Evolutionary conservation across 2,329 filamentous ascomycete genomes (phyloP).

Genomic region (Curvularia sp.): DNA sequence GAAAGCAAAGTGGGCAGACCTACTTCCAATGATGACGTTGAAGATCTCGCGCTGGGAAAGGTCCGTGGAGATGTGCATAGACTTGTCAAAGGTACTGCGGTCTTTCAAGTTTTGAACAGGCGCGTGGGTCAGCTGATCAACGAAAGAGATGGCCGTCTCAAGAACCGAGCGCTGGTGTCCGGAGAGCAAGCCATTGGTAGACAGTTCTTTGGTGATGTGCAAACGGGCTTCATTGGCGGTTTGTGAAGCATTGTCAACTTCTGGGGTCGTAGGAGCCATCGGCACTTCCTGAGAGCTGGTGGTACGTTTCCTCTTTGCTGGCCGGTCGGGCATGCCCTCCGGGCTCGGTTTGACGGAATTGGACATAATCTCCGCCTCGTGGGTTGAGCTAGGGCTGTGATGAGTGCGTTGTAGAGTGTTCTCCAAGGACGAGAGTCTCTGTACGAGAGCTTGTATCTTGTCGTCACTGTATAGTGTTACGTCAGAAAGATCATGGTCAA

Average conservation of each 20-base stretch:
- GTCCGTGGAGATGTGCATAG: conserved; percentile 34
- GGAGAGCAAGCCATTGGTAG: conserved; percentile 34
- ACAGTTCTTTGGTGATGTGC: conserved; percentile 41
- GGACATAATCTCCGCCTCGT: conserved; percentile 7
- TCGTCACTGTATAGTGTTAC: conserved; percentile 31
- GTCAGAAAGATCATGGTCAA: background rate
- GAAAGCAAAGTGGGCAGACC: conserved; percentile 1
- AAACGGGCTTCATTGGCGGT: conserved; percentile 34
- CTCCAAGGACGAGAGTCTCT: conserved; percentile 38
- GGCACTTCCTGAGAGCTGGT: conserved; percentile 21
- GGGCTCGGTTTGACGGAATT: conserved; percentile 5
- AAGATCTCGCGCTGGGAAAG: conserved; percentile 37
- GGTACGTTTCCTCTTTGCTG: conserved; percentile 31
- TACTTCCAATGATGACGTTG: conserved; percentile 37
- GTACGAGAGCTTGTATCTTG: conserved; percentile 40
- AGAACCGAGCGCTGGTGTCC: conserved; percentile 39
- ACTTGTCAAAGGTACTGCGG: conserved; percentile 34
- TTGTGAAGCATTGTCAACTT: conserved; percentile 29
- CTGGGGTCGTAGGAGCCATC: conserved; percentile 20
- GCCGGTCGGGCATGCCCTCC: conserved; percentile 21
- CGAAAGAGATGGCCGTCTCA: conserved; percentile 40
- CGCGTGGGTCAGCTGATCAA: conserved; percentile 39
- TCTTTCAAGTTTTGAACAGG: conserved; percentile 32
- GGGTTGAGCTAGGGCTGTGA: conserved; percentile 8
- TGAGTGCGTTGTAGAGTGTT: conserved; percentile 29